Evolutionary conservation across 352 stramenopile species (phyloP).

Genomic region (Globisporangium ultimum): DNA sequence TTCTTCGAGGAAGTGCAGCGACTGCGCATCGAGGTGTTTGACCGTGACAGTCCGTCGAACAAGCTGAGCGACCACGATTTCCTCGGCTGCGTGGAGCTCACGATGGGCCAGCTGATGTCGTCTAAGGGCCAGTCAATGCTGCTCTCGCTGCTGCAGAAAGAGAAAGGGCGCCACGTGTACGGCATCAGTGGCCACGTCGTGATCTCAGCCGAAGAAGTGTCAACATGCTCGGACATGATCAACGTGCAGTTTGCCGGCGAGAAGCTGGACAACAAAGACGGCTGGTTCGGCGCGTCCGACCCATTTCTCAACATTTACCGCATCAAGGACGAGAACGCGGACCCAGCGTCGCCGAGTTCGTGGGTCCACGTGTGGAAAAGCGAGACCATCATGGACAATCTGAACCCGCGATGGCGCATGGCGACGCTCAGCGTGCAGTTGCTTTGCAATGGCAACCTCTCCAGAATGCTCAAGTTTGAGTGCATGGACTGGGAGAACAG

Average conservation of each 20-base stretch:
- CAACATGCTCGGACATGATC: slow-evolving; percentile 55
- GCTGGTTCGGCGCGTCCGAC: slow-evolving; percentile 73
- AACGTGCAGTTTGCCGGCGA: slow-evolving; percentile 55
- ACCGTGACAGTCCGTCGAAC: slow-evolving; percentile 67
- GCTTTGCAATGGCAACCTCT: slow-evolving; percentile 67
- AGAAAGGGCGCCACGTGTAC: slow-evolving; percentile 25
- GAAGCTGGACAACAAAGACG: slow-evolving; percentile 79
- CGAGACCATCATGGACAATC: slow-evolving; percentile 60
- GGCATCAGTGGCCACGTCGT: slow-evolving; percentile 59
- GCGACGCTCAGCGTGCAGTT: slow-evolving; percentile 57
- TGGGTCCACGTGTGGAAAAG: slow-evolving; percentile 73
- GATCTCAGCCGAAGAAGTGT: slow-evolving; percentile 72
- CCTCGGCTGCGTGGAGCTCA: slow-evolving; percentile 71
- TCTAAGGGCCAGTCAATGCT: slow-evolving; percentile 54
- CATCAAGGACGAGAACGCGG: slow-evolving; percentile 34
- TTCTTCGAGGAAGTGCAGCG: slow-evolving; percentile 84
- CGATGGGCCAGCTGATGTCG: slow-evolving; percentile 74
- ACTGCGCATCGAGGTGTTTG: slow-evolving; percentile 75
- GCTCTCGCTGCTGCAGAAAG: slow-evolving; percentile 54
- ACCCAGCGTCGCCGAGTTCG: slow-evolving; percentile 33
- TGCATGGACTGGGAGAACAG: slow-evolving; percentile 79
- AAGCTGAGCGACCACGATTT: slow-evolving; percentile 65
- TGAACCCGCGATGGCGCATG: slow-evolving; percentile 59
- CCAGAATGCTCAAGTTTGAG: slow-evolving; percentile 56
- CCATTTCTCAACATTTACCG: slow-evolving; percentile 79